These are phyloP conservation scores for Scopulariopsis brevicaulis DNA, from an alignment of 2,329 filamentous ascomycete species.

Conservation along the genomic window DNA sequence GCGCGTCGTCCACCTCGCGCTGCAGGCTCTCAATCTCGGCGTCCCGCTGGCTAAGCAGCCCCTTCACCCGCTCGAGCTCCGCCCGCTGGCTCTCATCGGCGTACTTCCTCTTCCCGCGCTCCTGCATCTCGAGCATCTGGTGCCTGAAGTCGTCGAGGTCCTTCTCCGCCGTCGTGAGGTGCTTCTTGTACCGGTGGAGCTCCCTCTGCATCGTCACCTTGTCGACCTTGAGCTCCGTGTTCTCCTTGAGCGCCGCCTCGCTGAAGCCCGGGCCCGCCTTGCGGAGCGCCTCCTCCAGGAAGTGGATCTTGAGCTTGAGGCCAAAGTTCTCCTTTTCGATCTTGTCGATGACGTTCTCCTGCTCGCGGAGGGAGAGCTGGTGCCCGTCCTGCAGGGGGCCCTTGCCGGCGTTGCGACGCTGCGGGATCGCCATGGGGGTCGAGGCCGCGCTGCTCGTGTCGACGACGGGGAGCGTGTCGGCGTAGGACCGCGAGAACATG, in stretches of 20 bases:
- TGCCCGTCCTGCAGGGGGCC: slow-evolving; percentile 76
- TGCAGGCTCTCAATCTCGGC: slow-evolving; percentile 50
- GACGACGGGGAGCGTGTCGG: slow-evolving; percentile 64
- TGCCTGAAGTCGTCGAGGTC: slow-evolving; percentile 76
- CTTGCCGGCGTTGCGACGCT: slow-evolving; percentile 49
- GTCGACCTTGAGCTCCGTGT: slow-evolving; percentile 90
- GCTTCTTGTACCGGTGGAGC: slow-evolving; percentile 76
- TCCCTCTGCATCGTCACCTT: slow-evolving; percentile 84
- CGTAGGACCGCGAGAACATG: slow-evolving; percentile 48
- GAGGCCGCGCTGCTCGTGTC: slow-evolving; percentile 72
- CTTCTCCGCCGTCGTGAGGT: slow-evolving; percentile 68
- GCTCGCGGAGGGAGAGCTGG: slow-evolving; percentile 81
- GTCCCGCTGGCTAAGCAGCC: slow-evolving; percentile 44
- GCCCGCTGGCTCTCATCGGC: slow-evolving; percentile 57
- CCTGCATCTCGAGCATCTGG: slow-evolving; percentile 73
- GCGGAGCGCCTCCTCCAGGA: slow-evolving; percentile 79
- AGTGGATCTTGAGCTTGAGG: slow-evolving; percentile 93
- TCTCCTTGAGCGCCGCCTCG: slow-evolving; percentile 80
- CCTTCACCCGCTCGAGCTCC: slow-evolving; percentile 47
- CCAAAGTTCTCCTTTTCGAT: slow-evolving; percentile 99
- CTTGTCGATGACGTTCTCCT: slow-evolving; percentile 89
- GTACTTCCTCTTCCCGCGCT: slow-evolving; percentile 67
- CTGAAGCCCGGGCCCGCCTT: slow-evolving; percentile 86
- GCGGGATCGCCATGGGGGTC: slow-evolving; percentile 65
- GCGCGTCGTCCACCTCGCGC: slow-evolving; percentile 43